Evolutionary conservation across 2,329 filamentous ascomycete genomes (phyloP).

Genomic region (Trichoderma oligosporum): DNA sequence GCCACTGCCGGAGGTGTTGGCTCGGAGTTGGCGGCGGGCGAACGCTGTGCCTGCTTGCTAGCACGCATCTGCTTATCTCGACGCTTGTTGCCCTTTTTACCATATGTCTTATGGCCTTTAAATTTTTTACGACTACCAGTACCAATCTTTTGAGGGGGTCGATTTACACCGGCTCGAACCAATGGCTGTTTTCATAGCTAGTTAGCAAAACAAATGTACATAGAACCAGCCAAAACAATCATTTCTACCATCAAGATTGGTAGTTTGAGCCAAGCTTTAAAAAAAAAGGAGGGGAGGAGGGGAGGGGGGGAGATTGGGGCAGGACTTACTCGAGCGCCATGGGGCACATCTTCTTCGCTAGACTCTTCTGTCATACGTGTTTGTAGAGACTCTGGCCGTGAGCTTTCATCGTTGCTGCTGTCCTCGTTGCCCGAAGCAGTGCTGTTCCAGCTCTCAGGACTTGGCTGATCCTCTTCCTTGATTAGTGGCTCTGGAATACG

Average conservation of each 20-base stretch:
- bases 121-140: conserved; percentile 45
- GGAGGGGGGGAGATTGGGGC: no score
- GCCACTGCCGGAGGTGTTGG: conserved; percentile 38
- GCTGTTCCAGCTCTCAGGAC: conserved; percentile 46
- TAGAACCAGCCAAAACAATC: not conserved
- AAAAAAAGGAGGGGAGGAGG: no score
- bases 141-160: conserved; percentile 27
- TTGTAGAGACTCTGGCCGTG: conserved; percentile 27
- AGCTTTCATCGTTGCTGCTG: conserved; percentile 48
- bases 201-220: not conserved
- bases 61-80: conserved; percentile 41
- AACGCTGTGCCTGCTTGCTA: conserved; percentile 39
- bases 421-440: conserved; percentile 49
- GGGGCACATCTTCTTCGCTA: conserved; percentile 44
- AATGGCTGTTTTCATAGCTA: not conserved
- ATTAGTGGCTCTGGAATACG: conserved; percentile 39
- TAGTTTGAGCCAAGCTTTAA: no score
- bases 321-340: conserved; percentile 28
- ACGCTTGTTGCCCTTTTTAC: conserved; percentile 48
- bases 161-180: conserved; percentile 18
- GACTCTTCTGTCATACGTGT: conserved; percentile 60
- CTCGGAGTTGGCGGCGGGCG: conserved; percentile 32
- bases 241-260: no score
- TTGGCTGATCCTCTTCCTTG: conserved; percentile 45
- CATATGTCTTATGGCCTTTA: conserved; percentile 44